Conservation (phyloP, 345 rosid genomes). For the Litchi chinensis region DNA sequence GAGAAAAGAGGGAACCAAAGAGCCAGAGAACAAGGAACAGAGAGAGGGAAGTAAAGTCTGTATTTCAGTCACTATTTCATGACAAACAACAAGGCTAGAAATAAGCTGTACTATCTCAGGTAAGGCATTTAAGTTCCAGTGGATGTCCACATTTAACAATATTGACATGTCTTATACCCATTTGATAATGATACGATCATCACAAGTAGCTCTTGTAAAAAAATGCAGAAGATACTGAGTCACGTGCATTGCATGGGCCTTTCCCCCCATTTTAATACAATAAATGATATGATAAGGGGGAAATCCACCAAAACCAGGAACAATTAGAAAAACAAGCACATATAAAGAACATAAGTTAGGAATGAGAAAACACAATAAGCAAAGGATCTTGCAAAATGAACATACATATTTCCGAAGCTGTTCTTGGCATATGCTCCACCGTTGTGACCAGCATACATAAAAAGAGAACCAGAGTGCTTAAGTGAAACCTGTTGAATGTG, state of each 20-base stretch:
- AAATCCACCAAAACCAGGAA: not conserved
- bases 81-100: not conserved
- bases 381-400: constrained; percentile 7
- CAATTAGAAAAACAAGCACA: not conserved
- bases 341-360: not conserved
- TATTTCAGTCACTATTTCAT: not conserved
- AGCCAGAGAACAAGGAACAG: not conserved
- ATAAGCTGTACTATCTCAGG: not conserved
- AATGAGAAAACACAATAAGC: not conserved
- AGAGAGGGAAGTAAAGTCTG: not conserved
- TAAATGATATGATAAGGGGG: not conserved
- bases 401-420: constrained; percentile 96
- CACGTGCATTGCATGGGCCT: not conserved
- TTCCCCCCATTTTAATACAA: not conserved
- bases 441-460: constrained; percentile 88
- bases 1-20: not conserved
- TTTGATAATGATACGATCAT: not conserved
- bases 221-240: not conserved
- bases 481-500: constrained; percentile 70
- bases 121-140: not conserved
- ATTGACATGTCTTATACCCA: not conserved
- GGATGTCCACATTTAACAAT: not conserved
- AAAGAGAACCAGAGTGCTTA: constrained; percentile 97
- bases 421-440: constrained; percentile 99
- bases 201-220: not conserved